Evolutionary conservation across 179 eudicot genomes (phyloP).

Genomic region (Silene vulgaris): DNA sequence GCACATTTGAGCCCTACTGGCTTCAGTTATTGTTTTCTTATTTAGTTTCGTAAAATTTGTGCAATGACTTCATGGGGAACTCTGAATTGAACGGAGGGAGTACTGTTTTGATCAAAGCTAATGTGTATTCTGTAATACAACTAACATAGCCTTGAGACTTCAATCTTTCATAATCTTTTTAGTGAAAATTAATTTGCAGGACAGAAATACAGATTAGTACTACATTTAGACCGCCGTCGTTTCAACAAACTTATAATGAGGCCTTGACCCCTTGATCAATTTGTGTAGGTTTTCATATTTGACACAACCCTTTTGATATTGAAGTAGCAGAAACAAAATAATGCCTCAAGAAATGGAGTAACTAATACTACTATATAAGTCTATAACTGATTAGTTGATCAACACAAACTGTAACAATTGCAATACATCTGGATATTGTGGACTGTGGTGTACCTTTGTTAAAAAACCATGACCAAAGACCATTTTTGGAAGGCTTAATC

Average conservation of each 20-base stretch:
- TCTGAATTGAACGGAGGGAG: not conserved
- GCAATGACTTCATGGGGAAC: not conserved
- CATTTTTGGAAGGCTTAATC: conserved; percentile 70
- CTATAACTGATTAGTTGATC: not conserved
- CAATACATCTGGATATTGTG: not conserved
- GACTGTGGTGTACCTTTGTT: conserved; percentile 67
- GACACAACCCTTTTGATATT: not conserved
- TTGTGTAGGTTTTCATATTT: not conserved
- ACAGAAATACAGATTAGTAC: not conserved
- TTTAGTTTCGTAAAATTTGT: not conserved
- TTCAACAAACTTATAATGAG: not conserved
- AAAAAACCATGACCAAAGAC: conserved; percentile 99
- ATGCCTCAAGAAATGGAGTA: not conserved
- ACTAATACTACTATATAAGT: not conserved
- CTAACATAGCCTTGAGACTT: not conserved
- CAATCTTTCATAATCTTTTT: not conserved
- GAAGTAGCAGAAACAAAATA: not conserved
- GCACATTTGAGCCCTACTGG: not conserved
- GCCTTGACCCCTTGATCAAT: not conserved
- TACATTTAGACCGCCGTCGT: not conserved
- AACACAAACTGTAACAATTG: not conserved
- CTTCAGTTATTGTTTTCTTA: not conserved
- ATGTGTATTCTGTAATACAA: not conserved
- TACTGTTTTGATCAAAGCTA: not conserved
- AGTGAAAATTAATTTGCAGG: conserved; percentile 4